Conservation (phyloP, 2,329 filamentous ascomycete genomes). For the Pyrenochaeta sp. region DNA sequence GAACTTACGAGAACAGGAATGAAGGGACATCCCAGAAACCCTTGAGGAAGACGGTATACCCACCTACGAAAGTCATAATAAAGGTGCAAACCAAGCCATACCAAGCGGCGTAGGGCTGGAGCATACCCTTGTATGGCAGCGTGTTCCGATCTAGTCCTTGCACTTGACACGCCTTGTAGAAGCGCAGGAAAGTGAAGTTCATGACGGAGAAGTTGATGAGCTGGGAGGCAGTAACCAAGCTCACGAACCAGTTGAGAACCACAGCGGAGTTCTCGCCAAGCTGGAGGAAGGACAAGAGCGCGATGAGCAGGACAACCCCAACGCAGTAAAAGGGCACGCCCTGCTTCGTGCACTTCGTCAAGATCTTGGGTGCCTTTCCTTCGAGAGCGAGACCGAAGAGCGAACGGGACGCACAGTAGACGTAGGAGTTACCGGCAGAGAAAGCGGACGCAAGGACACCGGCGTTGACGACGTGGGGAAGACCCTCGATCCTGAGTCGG, state of each 20-base stretch:
- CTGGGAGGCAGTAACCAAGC: conserved; percentile 75
- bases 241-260: conserved; percentile 78
- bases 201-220: conserved; percentile 58
- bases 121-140: conserved; percentile 73
- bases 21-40: conserved; percentile 71
- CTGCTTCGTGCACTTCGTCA: conserved; percentile 65
- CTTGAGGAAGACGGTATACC: conserved; percentile 78
- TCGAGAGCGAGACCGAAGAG: conserved; percentile 63
- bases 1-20: conserved; percentile 71
- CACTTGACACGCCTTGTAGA: conserved; percentile 71
- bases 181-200: conserved; percentile 74
- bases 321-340: conserved; percentile 80
- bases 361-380: conserved; percentile 61
- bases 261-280: conserved; percentile 71
- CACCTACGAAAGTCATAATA: conserved; percentile 77
- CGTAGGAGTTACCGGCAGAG: conserved; percentile 64
- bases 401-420: conserved; percentile 62
- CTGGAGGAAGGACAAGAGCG: conserved; percentile 77
- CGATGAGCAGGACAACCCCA: conserved; percentile 68
- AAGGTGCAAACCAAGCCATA: conserved; percentile 69
- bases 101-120: conserved; percentile 76
- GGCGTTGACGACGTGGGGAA: conserved; percentile 69
- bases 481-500: conserved; percentile 60
- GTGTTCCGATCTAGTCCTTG: conserved; percentile 73
- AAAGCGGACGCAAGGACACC: conserved; percentile 62